phyloP scores from a whole-genome alignment of 2,329 filamentous ascomycete species.

The Leptographium flavum region DNA sequence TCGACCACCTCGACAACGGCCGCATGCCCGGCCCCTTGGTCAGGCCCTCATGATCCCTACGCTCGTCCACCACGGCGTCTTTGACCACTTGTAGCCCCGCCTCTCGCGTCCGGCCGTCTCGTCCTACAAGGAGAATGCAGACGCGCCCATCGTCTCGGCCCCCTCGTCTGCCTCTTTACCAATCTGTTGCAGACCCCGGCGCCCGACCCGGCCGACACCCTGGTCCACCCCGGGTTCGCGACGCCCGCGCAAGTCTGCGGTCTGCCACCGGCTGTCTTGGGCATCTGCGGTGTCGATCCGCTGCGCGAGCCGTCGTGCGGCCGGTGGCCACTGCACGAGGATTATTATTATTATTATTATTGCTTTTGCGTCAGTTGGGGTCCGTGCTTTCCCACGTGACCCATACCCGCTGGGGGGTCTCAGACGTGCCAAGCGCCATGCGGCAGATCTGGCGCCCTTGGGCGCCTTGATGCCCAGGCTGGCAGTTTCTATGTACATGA shows the following conservation, averaged over 20 bases:
- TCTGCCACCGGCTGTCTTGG: conserved; percentile 8
- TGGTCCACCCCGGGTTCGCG: conserved; percentile 24
- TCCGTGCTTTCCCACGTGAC: too few species aligned
- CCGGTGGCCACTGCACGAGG: too few species aligned
- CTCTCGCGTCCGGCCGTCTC: conserved; percentile 26
- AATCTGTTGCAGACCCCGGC: conserved; percentile 16
- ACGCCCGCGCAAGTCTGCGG: conserved; percentile 20
- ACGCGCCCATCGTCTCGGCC: conserved; percentile 33
- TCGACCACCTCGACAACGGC: conserved; percentile 27
- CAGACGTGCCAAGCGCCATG: too few species aligned
- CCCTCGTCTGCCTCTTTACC: conserved; percentile 19
- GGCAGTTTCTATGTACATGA: too few species aligned
- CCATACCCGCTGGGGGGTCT: too few species aligned
- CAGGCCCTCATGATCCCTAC: conserved; percentile 17
- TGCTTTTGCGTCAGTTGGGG: too few species aligned
- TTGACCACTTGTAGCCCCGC: conserved; percentile 14
- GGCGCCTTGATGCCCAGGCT: too few species aligned
- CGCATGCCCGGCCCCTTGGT: conserved; percentile 25
- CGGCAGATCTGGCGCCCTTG: too few species aligned
- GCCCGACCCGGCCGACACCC: conserved; percentile 17
- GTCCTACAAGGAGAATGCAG: conserved; percentile 17
- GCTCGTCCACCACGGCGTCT: conserved; percentile 16
- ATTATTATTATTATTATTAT: too few species aligned
- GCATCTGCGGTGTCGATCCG: conserved; percentile 6
- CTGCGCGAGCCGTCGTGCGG: too few species aligned